A percentile compares a stretch with the other conserved stretches of the same genome.
Conservation (phyloP, 78 protist genomes). For the Anaeramoeba flamelloides region DNA sequence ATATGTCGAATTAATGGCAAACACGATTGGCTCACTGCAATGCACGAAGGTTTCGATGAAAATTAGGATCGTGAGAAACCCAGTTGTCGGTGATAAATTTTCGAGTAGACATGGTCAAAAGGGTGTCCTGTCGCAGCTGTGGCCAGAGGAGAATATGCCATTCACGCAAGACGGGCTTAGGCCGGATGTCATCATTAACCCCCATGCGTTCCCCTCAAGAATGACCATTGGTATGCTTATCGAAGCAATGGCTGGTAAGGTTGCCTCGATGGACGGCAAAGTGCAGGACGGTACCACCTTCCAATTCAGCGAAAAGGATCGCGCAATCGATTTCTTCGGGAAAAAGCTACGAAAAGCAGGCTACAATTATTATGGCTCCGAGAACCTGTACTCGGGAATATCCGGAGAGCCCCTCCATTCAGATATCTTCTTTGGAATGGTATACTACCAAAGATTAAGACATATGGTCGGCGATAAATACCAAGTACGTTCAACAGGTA, state of each 20-base stretch:
- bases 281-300: conserved; percentile 81
- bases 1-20: no score
- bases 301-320: conserved; percentile 50
- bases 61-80: conserved; percentile 42
- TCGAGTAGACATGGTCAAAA: conserved; percentile 90
- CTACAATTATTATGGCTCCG: conserved; percentile 73
- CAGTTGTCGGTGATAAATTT: conserved; percentile 90
- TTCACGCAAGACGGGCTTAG: conserved; percentile 83
- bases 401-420: conserved; percentile 63
- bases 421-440: conserved; percentile 78
- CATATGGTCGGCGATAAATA: conserved; percentile 95
- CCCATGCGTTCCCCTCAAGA: conserved; percentile 95
- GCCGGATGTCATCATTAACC: conserved; percentile 95
- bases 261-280: conserved; percentile 64
- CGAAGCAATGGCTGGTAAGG: conserved; percentile 83
- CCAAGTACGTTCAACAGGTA: conserved; percentile 91
- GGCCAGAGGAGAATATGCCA: conserved; percentile 85
- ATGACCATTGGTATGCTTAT: conserved; percentile 98
- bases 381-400: conserved; percentile 70
- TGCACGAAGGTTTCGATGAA: no score
- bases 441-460: conserved; percentile 93
- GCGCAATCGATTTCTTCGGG: conserved; percentile 73
- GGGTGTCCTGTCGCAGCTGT: conserved; percentile 44
- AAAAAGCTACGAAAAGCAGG: conserved; percentile 74
- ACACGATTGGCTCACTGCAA: no score